Conservation (phyloP, 805 yeast species). For the Soucietia sequanensis region DNA sequence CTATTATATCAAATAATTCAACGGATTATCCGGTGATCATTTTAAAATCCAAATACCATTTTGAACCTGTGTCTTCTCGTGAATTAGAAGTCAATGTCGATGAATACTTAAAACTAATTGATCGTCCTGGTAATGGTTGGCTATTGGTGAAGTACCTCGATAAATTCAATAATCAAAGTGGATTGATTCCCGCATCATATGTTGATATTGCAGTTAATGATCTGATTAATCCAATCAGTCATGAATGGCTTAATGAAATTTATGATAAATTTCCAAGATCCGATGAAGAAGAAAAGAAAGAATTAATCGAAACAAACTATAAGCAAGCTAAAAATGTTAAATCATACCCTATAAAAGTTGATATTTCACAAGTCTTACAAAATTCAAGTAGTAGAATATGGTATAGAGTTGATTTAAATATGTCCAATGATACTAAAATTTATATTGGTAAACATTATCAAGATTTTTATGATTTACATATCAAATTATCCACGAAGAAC, state of each 20-base stretch:
- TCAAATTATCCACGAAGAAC: slow-evolving; percentile 10
- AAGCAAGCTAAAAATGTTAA: not conserved
- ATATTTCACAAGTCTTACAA: slow-evolving; percentile 27
- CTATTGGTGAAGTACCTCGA: slow-evolving; percentile 29
- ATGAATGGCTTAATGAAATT: slow-evolving; percentile 29
- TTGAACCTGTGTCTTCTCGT: slow-evolving; percentile 22
- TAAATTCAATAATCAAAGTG: slow-evolving; percentile 15
- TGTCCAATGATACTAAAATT: slow-evolving; percentile 15
- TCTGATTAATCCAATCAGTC: slow-evolving; percentile 26
- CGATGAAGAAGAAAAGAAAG: slow-evolving; percentile 1
- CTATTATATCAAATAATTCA: slow-evolving; percentile 4
- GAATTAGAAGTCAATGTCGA: slow-evolving; percentile 27
- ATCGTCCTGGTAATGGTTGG: slow-evolving; percentile 43
- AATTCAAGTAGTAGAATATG: slow-evolving; percentile 23
- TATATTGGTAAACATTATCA: slow-evolving; percentile 32
- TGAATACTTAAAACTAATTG: slow-evolving; percentile 30
- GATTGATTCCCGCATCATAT: slow-evolving; percentile 40
- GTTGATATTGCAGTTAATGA: slow-evolving; percentile 42
- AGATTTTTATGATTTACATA: slow-evolving; percentile 36
- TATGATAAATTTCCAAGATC: no score
- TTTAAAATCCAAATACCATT: slow-evolving; percentile 30
- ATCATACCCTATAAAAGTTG: slow-evolving; percentile 10
- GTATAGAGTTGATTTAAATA: slow-evolving; percentile 31
- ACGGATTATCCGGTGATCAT: slow-evolving; percentile 19
- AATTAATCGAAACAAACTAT: not conserved